Conservation (phyloP, 2,329 filamentous ascomycete species). For the Epichloe sylvatica region DNA sequence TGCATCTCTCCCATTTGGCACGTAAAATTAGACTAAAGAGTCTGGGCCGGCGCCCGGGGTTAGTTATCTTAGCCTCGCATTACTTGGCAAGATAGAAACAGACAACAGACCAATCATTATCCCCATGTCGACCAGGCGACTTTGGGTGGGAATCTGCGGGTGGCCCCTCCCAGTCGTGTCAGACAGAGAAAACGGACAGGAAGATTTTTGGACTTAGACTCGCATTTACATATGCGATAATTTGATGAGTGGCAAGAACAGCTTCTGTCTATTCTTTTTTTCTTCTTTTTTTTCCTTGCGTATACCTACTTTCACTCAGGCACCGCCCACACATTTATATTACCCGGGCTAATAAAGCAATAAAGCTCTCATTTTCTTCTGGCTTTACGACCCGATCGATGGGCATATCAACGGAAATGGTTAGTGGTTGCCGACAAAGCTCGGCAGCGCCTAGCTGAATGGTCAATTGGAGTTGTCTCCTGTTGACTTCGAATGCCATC, state of each 20-base stretch:
- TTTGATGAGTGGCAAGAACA: too few relatives aligned
- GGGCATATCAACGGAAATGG: background rate
- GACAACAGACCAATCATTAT: background rate
- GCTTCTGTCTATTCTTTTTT: too few relatives aligned
- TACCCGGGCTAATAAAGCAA: too few relatives aligned
- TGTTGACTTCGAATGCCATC: too few relatives aligned
- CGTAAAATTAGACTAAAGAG: background rate
- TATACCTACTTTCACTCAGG: too few relatives aligned
- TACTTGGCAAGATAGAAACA: background rate
- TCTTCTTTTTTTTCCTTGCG: too few relatives aligned
- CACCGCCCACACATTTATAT: too few relatives aligned
- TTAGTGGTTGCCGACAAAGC: background rate
- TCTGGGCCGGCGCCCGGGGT: background rate
- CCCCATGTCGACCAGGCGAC: background rate
- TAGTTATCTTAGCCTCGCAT: conserved; percentile 1
- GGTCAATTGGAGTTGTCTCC: background rate
- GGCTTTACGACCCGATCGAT: background rate
- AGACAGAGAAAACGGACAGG: too few relatives aligned
- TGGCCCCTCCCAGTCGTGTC: too few relatives aligned
- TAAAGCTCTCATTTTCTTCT: background rate
- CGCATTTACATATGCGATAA: too few relatives aligned
- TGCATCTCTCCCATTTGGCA: too few relatives aligned
- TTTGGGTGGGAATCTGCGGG: background rate
- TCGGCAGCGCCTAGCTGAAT: background rate
- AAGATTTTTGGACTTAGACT: too few relatives aligned